Conservation (phyloP, 257 asterid species). For the Jasminum sambac region DNA sequence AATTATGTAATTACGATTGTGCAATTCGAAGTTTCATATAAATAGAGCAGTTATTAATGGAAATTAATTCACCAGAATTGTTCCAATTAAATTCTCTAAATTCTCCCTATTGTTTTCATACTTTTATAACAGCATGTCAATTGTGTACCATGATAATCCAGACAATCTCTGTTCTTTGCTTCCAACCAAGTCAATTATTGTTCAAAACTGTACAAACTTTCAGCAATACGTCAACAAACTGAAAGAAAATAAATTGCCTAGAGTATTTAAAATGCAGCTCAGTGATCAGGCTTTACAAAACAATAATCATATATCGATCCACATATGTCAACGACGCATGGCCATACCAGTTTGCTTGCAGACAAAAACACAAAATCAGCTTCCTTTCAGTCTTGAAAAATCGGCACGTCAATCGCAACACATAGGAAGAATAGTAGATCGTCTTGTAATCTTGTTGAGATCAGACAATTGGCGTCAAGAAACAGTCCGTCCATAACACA, state of each 20-base stretch:
- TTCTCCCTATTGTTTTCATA: too few relatives aligned
- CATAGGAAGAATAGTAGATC: slow-evolving; percentile 6
- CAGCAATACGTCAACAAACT: slow-evolving; percentile 15
- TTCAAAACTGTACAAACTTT: slow-evolving; percentile 32
- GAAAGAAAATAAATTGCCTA: slow-evolving; percentile 18
- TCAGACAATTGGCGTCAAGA: slow-evolving; percentile 23
- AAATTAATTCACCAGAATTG: too few relatives aligned
- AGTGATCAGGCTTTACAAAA: slow-evolving; percentile 28
- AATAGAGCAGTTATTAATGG: too few relatives aligned
- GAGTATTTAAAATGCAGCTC: slow-evolving; percentile 21
- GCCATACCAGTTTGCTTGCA: slow-evolving; percentile 17
- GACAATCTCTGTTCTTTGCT: slow-evolving; percentile 21
- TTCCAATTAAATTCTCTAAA: too few relatives aligned
- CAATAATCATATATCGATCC: slow-evolving; percentile 24
- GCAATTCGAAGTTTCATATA: too few relatives aligned
- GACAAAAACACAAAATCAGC: slow-evolving; percentile 15
- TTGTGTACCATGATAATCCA: slow-evolving; percentile 25
- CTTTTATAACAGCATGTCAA: too few relatives aligned
- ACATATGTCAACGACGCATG: slow-evolving; percentile 23
- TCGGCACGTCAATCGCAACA: neutral
- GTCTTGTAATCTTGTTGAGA: slow-evolving; percentile 3
- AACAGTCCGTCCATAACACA: slow-evolving; percentile 46
- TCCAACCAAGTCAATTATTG: neutral
- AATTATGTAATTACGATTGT: too few relatives aligned
- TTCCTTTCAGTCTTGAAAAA: neutral